Conservation (phyloP, 352 stramenopile genomes). For the Phytophthora brassicae region DNA sequence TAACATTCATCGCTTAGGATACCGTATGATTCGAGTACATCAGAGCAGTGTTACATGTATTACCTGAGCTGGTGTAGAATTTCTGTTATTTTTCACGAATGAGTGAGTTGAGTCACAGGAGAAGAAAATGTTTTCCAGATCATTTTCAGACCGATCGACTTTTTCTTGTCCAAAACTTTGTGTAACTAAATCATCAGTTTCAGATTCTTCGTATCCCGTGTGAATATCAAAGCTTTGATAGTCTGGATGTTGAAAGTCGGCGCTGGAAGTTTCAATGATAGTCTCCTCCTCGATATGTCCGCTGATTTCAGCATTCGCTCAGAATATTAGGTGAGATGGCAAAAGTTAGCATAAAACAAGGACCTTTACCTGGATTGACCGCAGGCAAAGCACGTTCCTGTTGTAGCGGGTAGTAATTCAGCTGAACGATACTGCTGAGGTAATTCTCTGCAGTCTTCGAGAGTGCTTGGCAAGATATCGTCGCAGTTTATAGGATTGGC, state of each 20-base stretch:
- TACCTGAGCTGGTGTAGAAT: constrained; percentile 10
- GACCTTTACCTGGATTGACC: constrained; percentile 15
- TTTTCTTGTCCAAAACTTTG: not conserved
- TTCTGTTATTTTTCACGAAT: not conserved
- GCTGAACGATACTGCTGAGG: not conserved
- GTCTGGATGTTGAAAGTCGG: not conserved
- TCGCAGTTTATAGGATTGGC: not conserved
- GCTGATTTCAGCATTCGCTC: not conserved
- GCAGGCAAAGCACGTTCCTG: constrained; percentile 13
- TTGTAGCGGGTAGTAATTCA: not conserved
- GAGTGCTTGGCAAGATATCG: not conserved
- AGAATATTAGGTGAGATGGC: not conserved
- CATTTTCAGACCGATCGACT: not conserved
- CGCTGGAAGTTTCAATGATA: not conserved
- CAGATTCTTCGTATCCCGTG: not conserved
- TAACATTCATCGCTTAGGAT: not conserved
- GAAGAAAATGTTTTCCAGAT: constrained; percentile 35
- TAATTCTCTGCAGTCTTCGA: not conserved
- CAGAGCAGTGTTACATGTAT: not conserved
- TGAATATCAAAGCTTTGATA: not conserved
- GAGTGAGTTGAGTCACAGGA: not conserved
- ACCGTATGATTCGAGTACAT: not conserved
- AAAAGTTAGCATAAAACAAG: not conserved
- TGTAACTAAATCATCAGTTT: not conserved
- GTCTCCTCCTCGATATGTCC: not conserved